phyloP scores from a whole-genome alignment of 176 grass and related monocot species.

The Oryza australiensis region DNA sequence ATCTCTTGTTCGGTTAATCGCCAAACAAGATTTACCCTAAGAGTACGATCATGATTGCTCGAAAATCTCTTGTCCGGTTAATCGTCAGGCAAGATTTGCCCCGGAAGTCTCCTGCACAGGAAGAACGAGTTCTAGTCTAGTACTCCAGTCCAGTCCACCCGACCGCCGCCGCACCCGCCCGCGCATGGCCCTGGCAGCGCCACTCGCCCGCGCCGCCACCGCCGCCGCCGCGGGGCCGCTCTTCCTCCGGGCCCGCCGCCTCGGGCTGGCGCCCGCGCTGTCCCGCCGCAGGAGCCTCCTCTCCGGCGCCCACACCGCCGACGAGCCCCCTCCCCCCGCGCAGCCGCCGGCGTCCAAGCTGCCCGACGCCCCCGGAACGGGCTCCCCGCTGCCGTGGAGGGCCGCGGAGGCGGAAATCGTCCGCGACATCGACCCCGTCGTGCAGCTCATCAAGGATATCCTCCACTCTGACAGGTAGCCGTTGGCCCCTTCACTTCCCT shows the following conservation, averaged over 20 bases:
- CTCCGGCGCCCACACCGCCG: constrained; percentile 25
- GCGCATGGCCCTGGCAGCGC: constrained; percentile 33
- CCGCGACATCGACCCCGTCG: constrained; percentile 54
- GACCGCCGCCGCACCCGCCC: too few relatives aligned
- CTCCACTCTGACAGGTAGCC: constrained; percentile 78
- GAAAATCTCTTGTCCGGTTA: too few relatives aligned
- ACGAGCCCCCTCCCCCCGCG: constrained; percentile 17
- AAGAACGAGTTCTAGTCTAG: too few relatives aligned
- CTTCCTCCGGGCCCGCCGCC: constrained; percentile 4
- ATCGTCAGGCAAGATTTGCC: too few relatives aligned
- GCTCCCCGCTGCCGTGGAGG: constrained; percentile 44
- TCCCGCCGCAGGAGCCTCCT: constrained; percentile 25
- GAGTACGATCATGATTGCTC: too few relatives aligned
- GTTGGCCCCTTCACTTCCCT: too few relatives aligned
- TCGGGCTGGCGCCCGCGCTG: background rate
- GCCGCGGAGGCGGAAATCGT: constrained; percentile 64
- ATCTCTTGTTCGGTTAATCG: too few relatives aligned
- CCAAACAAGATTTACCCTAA: too few relatives aligned
- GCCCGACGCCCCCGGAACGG: constrained; percentile 5
- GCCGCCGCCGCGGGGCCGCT: constrained; percentile 24
- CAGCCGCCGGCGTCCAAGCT: constrained; percentile 33
- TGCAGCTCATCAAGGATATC: constrained; percentile 69
- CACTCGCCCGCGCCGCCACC: constrained; percentile 21
- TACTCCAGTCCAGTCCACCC: too few relatives aligned
- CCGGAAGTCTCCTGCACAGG: too few relatives aligned